Evolutionary conservation across 306 rosid species (phyloP).

Genomic region (Acmispon strigosus): DNA sequence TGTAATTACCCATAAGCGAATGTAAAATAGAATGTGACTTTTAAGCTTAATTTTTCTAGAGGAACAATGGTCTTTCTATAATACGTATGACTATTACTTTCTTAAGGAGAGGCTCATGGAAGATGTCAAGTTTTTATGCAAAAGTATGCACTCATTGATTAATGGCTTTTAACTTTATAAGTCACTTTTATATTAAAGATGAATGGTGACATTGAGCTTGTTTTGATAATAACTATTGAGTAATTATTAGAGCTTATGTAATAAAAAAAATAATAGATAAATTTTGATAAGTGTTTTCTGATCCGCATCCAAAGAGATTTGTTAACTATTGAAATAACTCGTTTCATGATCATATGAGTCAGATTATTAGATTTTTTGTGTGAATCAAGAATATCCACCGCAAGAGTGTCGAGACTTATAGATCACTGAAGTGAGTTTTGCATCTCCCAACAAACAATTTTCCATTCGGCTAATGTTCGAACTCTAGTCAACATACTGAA

Average conservation of each 20-base stretch:
- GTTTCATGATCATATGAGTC: not conserved
- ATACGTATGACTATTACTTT: not conserved
- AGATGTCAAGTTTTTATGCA: not conserved
- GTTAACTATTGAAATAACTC: not conserved
- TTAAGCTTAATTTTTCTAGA: not conserved
- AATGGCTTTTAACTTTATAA: not conserved
- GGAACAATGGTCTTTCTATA: not conserved
- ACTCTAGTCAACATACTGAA: too few relatives aligned
- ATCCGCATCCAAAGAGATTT: too few relatives aligned
- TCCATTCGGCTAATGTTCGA: too few relatives aligned
- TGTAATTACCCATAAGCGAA: not conserved
- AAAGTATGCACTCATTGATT: not conserved
- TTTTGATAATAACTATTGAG: too few relatives aligned
- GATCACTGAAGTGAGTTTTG: too few relatives aligned
- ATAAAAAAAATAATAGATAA: too few relatives aligned
- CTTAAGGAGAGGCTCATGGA: not conserved
- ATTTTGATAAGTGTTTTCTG: too few relatives aligned
- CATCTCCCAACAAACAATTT: too few relatives aligned
- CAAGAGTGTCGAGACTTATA: too few relatives aligned
- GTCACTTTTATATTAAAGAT: not conserved
- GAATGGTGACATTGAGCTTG: not conserved
- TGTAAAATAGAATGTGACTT: not conserved
- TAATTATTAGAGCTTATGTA: too few relatives aligned
- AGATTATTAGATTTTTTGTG: not conserved
- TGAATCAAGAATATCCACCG: too few relatives aligned